These are phyloP conservation scores for Asparagopsis taxiformis DNA, from an alignment of 31 red algal genomes.

Conservation along the genomic window DNA sequence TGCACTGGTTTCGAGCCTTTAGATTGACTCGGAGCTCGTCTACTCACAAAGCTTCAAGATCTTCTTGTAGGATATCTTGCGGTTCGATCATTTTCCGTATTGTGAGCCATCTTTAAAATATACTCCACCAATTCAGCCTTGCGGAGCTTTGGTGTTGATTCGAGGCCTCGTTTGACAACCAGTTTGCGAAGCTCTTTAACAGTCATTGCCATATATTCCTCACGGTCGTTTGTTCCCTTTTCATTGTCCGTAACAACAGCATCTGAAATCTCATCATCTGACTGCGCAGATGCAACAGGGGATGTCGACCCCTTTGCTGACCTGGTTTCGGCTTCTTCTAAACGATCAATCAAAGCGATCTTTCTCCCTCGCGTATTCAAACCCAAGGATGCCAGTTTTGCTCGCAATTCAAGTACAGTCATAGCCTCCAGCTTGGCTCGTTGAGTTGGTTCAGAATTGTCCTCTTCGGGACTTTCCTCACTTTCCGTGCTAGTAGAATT, in stretches of 20 bases:
- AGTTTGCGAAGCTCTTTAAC: conserved; percentile 54
- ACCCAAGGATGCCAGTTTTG: neutral
- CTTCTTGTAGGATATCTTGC: too few relatives aligned
- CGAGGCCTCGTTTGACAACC: conserved; percentile 3
- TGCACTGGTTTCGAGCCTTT: too few relatives aligned
- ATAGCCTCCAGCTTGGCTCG: neutral
- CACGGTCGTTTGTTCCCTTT: neutral
- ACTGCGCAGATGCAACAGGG: neutral
- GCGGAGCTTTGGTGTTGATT: conserved; percentile 15
- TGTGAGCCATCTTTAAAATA: conserved; percentile 12
- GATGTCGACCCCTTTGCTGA: neutral
- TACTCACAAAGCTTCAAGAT: too few relatives aligned
- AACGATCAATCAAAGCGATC: neutral
- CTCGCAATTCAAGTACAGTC: neutral
- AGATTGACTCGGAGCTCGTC: too few relatives aligned
- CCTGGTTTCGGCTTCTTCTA: neutral
- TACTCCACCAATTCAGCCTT: conserved; percentile 40
- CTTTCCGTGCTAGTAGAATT: neutral
- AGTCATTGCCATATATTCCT: conserved; percentile 26
- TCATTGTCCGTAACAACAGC: neutral
- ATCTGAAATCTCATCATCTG: neutral
- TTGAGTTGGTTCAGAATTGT: neutral
- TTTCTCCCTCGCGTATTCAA: neutral
- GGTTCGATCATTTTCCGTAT: too few relatives aligned
- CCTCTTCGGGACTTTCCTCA: neutral